Conservation (phyloP, 352 stramenopile genomes). For the Phytophthora citrophthora region DNA sequence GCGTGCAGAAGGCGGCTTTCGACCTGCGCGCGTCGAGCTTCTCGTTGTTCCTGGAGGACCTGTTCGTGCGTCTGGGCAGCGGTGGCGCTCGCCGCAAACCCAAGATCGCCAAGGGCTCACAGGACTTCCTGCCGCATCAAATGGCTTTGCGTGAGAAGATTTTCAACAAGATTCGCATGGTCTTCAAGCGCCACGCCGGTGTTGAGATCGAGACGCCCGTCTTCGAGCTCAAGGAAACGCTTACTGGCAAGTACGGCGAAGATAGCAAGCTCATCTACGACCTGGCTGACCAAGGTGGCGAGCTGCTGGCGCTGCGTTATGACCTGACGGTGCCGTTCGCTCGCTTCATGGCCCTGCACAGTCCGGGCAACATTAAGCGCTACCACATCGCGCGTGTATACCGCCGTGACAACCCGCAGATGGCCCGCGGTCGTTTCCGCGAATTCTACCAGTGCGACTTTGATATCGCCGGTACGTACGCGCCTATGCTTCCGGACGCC, state of each 20-base stretch:
- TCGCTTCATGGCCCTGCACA: conserved; percentile 97
- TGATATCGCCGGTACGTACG: conserved; percentile 96
- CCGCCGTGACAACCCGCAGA: conserved; percentile 94
- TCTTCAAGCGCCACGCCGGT: conserved; percentile 98
- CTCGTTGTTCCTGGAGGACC: conserved; percentile 63
- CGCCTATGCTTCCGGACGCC: conserved; percentile 96
- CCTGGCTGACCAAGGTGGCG: conserved; percentile 97
- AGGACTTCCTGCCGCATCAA: conserved; percentile 96
- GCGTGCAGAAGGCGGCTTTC: conserved; percentile 51
- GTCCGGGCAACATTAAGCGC: conserved; percentile 98
- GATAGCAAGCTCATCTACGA: conserved; percentile 99
- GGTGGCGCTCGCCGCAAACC: conserved; percentile 81
- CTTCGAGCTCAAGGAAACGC: conserved; percentile 98
- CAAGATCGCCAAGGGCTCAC: conserved; percentile 92
- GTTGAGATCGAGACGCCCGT: conserved; percentile 99
- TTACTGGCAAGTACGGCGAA: conserved; percentile 99
- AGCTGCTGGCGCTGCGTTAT: conserved; percentile 95
- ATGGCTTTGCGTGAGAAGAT: conserved; percentile 97
- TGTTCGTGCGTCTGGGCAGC: conserved; percentile 69
- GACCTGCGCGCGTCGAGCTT: conserved; percentile 57
- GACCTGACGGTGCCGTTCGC: conserved; percentile 99
- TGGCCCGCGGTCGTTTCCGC: conserved; percentile 95
- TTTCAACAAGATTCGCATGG: conserved; percentile 97
- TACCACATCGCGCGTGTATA: conserved; percentile 99
- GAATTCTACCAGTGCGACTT: conserved; percentile 99